Percentiles rank a stretch among this genome's conserved stretches.
These are phyloP conservation scores for Cardiospermum halicacabum DNA, from an alignment of 345 rosid species.

Conservation along the genomic window DNA sequence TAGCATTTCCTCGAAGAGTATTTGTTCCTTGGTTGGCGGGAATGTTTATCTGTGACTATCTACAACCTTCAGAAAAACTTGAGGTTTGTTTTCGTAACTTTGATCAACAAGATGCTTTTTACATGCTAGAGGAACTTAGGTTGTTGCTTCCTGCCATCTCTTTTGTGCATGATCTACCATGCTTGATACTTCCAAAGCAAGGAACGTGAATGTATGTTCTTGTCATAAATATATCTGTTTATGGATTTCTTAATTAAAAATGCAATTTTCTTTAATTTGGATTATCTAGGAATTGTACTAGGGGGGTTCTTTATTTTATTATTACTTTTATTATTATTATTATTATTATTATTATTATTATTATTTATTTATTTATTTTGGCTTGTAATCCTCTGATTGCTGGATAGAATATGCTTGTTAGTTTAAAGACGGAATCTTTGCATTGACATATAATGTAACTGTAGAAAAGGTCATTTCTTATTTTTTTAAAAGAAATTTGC, in stretches of 20 bases:
- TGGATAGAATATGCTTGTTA: neutral
- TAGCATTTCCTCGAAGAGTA: conserved; percentile 74
- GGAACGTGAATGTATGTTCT: neutral
- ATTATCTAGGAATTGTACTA: neutral
- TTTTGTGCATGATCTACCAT: neutral
- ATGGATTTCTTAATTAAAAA: neutral
- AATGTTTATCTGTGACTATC: conserved; percentile 63
- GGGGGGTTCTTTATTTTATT: neutral
- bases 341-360: no score
- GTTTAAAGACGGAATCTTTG: neutral
- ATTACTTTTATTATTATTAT: no score
- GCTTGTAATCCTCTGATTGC: neutral
- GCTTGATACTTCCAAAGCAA: neutral
- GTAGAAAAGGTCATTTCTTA: neutral
- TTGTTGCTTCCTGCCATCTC: neutral
- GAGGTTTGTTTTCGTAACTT: conserved; percentile 51
- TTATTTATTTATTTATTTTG: no score
- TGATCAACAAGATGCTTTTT: neutral
- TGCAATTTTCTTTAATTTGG: no score
- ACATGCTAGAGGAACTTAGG: neutral
- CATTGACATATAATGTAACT: neutral
- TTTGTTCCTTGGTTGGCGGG: conserved; percentile 76
- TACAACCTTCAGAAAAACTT: conserved; percentile 66
- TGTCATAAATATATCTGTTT: neutral
- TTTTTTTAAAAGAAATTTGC: neutral